Percentiles rank a stretch among this genome's conserved stretches.
Evolutionary conservation across 441 rosid species (phyloP).

Genomic region (Populus trichocarpa): DNA sequence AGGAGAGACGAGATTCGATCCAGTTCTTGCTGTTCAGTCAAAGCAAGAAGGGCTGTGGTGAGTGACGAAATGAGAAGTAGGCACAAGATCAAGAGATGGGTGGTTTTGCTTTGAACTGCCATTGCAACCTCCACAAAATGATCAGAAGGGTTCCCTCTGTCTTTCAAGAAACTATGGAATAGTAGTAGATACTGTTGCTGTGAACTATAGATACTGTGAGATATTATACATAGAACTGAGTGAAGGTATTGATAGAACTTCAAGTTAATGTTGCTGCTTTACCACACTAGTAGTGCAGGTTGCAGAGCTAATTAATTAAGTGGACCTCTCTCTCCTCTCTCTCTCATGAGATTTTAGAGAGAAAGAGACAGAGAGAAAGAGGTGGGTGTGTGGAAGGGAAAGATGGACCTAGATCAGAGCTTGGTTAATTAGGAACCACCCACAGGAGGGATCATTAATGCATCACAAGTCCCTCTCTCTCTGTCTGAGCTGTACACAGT

Average conservation of each 20-base stretch:
- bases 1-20: conserved; percentile 76
- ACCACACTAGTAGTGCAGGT: conserved; percentile 25
- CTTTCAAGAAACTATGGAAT: not conserved
- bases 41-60: conserved; percentile 4
- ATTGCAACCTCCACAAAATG: not conserved
- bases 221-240: conserved; percentile 6
- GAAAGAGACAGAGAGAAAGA: conserved; percentile 4
- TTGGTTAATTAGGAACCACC: conserved; percentile 13
- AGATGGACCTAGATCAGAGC: conserved; percentile 10
- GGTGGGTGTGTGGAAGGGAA: not conserved
- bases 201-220: not conserved
- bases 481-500: conserved; percentile 12
- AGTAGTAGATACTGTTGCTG: not conserved
- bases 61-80: conserved; percentile 8
- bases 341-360: conserved; percentile 1
- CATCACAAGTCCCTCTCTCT: conserved; percentile 12
- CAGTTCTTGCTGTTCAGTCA: conserved; percentile 46
- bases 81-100: conserved; percentile 12
- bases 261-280: conserved; percentile 30
- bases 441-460: conserved; percentile 22
- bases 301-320: conserved; percentile 29
- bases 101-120: conserved; percentile 2
- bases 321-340: conserved; percentile 32
- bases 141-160: too few species aligned
- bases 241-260: conserved; percentile 7